Conservation (phyloP, 2,329 filamentous ascomycete genomes). For the Gaeumannomyces tritici region DNA sequence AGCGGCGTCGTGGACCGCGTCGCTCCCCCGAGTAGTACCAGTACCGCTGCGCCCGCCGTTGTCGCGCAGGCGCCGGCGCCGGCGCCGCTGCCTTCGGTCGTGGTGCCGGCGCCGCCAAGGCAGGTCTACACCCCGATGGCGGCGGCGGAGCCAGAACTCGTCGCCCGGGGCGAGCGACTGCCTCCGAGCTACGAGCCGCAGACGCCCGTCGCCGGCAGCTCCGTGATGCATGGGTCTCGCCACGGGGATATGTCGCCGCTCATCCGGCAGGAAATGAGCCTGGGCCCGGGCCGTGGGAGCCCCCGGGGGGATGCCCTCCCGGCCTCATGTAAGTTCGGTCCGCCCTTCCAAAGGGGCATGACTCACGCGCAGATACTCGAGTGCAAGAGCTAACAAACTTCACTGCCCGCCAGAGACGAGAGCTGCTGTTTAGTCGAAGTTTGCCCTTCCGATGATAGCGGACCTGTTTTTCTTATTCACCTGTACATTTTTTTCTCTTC, state of each 20-base stretch:
- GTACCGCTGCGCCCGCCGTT: not conserved
- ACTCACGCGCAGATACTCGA: not conserved
- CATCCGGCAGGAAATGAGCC: not conserved
- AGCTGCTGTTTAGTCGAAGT: no score
- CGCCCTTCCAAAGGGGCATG: not conserved
- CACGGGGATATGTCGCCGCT: not conserved
- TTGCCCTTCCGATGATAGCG: not conserved
- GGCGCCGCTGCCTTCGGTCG: not conserved
- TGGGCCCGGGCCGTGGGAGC: no score
- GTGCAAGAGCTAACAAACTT: not conserved
- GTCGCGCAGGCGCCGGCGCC: no score
- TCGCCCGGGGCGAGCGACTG: not conserved
- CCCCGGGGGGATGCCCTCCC: not conserved
- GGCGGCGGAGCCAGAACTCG: not conserved
- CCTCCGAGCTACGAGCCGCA: not conserved
- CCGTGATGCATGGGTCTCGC: not conserved
- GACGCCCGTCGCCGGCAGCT: no score
- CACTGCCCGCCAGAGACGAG: not conserved
- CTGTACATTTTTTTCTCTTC: not conserved
- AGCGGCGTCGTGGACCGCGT: conserved; percentile 11
- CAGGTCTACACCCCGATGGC: no score
- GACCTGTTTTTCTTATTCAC: not conserved
- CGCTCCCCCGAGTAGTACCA: conserved; percentile 5
- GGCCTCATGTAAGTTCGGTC: not conserved
- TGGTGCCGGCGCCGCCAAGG: not conserved